Evolutionary conservation across 257 asterid species (phyloP).

Genomic region (Ligustrum vulgare): DNA sequence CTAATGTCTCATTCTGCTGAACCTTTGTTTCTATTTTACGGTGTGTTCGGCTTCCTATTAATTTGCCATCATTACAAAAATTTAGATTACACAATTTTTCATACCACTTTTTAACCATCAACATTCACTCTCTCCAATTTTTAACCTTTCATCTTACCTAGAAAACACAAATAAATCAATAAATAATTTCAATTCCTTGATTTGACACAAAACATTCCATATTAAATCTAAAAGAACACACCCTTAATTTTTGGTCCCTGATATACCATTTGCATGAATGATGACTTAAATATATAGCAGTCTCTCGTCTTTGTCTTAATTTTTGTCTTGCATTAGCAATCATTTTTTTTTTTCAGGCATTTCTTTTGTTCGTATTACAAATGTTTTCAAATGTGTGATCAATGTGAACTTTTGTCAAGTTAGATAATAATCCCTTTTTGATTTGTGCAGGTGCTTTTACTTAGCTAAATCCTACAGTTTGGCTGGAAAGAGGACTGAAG

Average conservation of each 20-base stretch:
- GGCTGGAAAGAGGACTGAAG: constrained; percentile 93
- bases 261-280: neutral
- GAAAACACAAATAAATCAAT: too few relatives aligned
- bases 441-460: constrained; percentile 85
- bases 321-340: neutral
- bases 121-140: too few relatives aligned
- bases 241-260: neutral
- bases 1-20: neutral
- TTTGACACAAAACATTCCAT: too few relatives aligned
- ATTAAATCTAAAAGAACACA: too few relatives aligned
- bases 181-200: too few relatives aligned
- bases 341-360: neutral
- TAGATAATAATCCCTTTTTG: constrained; percentile 20
- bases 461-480: constrained; percentile 90
- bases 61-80: too few relatives aligned
- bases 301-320: neutral
- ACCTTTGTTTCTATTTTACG: neutral
- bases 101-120: too few relatives aligned
- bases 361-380: constrained; percentile 1
- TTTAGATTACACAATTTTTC: too few relatives aligned
- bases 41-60: too few relatives aligned
- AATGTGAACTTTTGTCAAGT: constrained; percentile 9
- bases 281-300: neutral
- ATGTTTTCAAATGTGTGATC: neutral
- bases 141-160: too few relatives aligned